These are phyloP conservation scores for Aspergillus proliferans DNA, from an alignment of 2,329 filamentous ascomycete species.

Conservation along the genomic window DNA sequence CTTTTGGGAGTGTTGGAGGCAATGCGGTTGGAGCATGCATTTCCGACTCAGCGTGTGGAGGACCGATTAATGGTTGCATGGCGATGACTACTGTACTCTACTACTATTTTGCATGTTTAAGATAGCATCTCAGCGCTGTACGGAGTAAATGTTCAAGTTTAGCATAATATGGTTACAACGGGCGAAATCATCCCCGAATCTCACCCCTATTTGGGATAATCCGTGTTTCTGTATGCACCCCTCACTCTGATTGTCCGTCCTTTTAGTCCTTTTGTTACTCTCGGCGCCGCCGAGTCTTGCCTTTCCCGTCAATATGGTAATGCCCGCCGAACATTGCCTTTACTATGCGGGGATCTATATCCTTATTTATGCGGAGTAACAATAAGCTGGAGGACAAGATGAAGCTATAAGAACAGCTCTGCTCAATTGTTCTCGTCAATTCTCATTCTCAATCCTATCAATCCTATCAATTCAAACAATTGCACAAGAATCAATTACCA, in stretches of 20 bases:
- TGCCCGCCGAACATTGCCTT: neutral
- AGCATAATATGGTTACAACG: no score
- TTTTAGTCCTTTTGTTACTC: neutral
- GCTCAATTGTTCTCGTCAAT: neutral
- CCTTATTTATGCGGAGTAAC: neutral
- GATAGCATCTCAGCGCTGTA: no score
- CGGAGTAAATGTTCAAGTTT: no score
- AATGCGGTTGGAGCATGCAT: constrained; percentile 47
- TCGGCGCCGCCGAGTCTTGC: neutral
- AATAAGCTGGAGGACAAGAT: neutral
- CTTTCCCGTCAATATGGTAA: neutral
- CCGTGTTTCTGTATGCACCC: neutral
- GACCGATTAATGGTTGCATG: constrained; percentile 29
- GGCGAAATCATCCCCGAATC: no score
- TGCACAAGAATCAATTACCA: neutral
- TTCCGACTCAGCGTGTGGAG: constrained; percentile 47
- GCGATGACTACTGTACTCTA: neutral
- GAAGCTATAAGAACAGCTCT: neutral
- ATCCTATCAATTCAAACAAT: neutral
- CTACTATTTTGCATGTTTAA: no score
- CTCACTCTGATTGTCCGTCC: neutral
- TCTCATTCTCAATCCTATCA: neutral
- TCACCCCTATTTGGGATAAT: no score
- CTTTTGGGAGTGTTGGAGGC: constrained; percentile 30
- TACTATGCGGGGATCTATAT: neutral